phyloP scores from a whole-genome alignment of 768 basidiomycete species.

The Trametes gibbosa region DNA sequence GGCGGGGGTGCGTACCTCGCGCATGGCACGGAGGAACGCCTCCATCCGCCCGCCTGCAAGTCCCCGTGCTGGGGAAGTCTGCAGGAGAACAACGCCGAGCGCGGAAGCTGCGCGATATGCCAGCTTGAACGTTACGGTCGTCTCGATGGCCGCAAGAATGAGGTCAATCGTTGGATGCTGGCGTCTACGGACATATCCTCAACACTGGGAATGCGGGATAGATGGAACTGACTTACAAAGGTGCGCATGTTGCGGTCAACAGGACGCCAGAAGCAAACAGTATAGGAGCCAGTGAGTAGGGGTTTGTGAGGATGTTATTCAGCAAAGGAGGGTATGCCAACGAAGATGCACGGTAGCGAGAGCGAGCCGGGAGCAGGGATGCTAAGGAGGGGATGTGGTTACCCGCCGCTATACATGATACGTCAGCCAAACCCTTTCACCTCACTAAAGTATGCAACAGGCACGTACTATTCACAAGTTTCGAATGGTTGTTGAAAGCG shows the following conservation, averaged over 20 bases:
- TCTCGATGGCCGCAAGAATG: slow-evolving; percentile 74
- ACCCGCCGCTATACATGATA: slow-evolving; percentile 47
- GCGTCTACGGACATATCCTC: slow-evolving; percentile 26
- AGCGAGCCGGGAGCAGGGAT: slow-evolving; percentile 45
- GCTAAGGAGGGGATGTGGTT: slow-evolving; percentile 58
- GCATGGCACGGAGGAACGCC: slow-evolving; percentile 73
- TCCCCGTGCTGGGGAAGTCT: slow-evolving; percentile 79
- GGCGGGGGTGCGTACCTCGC: slow-evolving; percentile 55
- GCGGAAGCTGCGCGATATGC: slow-evolving; percentile 83
- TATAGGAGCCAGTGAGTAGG: slow-evolving; percentile 68
- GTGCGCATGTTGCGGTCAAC: slow-evolving; percentile 48
- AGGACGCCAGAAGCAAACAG: slow-evolving; percentile 56
- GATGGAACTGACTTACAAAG: slow-evolving; percentile 44
- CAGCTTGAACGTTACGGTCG: slow-evolving; percentile 74
- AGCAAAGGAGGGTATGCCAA: slow-evolving; percentile 34
- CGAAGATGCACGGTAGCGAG: slow-evolving; percentile 32
- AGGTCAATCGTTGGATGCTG: slow-evolving; percentile 80
- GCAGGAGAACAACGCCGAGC: slow-evolving; percentile 83
- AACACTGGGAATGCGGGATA: not conserved
- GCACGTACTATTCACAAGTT: slow-evolving; percentile 60
- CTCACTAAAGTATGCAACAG: not conserved
- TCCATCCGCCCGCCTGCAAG: slow-evolving; percentile 69
- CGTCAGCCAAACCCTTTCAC: not conserved
- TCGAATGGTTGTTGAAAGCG: slow-evolving; percentile 60
- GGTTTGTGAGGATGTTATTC: slow-evolving; percentile 58